phyloP scores from a whole-genome alignment of 179 eudicot genomes.

The Nepenthes alata region DNA sequence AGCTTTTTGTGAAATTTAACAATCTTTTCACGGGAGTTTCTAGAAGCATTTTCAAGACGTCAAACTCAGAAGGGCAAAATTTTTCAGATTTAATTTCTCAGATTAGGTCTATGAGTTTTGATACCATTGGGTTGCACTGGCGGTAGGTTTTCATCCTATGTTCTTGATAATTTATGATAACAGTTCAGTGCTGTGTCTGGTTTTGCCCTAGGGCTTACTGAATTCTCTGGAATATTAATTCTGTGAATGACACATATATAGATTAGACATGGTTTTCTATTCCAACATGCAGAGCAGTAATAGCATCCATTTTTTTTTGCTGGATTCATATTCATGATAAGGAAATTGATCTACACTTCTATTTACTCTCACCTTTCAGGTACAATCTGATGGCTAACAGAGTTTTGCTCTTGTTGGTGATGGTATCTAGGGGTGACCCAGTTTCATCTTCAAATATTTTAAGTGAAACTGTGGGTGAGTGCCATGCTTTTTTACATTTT shows the following conservation, averaged over 20 bases:
- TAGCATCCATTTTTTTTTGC: neutral
- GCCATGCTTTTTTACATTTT: neutral
- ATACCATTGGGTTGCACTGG: conserved; percentile 82
- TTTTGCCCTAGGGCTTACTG: too few relatives aligned
- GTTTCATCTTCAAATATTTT: conserved; percentile 45
- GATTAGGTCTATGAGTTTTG: conserved; percentile 78
- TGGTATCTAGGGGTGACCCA: conserved; percentile 73
- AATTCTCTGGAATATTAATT: too few relatives aligned
- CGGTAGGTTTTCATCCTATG: conserved; percentile 34
- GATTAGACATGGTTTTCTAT: too few relatives aligned
- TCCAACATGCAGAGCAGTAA: too few relatives aligned
- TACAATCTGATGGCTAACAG: conserved; percentile 98
- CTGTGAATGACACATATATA: too few relatives aligned
- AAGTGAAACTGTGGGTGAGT: conserved; percentile 82
- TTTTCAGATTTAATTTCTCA: conserved; percentile 73
- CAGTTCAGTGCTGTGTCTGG: too few relatives aligned
- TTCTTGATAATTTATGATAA: conserved; percentile 4
- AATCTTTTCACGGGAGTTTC: conserved; percentile 78
- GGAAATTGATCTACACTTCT: conserved; percentile 5
- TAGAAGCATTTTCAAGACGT: conserved; percentile 47
- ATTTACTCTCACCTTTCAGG: conserved; percentile 31
- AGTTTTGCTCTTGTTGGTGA: conserved; percentile 77
- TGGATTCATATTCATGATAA: conserved; percentile 6
- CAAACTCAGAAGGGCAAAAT: conserved; percentile 46
- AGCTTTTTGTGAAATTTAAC: conserved; percentile 97